phyloP scores from a whole-genome alignment of 208 protist species.

The Crithidia expoeki region DNA sequence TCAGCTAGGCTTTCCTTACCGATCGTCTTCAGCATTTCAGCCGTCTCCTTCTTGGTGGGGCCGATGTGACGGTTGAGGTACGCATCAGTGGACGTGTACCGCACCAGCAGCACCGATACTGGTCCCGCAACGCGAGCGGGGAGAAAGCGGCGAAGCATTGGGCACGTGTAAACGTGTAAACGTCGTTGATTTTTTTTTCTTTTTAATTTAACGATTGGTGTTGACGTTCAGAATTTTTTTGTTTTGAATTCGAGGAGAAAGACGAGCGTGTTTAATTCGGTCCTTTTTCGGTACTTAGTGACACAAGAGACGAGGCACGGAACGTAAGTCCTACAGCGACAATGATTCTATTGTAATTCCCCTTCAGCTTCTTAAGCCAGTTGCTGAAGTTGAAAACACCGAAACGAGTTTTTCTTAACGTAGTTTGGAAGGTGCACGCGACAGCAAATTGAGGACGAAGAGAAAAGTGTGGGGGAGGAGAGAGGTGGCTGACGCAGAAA shows the following conservation, averaged over 20 bases:
- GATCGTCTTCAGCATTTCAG: conserved; percentile 89
- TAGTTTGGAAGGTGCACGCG: neutral
- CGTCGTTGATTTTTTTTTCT: neutral
- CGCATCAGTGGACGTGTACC: conserved; percentile 73
- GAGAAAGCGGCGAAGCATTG: conserved; percentile 56
- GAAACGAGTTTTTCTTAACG: no score
- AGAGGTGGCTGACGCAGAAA: neutral
- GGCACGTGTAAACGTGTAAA: no score
- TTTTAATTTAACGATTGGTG: no score
- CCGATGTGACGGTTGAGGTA: conserved; percentile 94
- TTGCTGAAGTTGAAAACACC: no score
- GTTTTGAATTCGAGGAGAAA: neutral
- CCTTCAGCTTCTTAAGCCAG: no score
- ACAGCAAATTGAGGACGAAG: neutral
- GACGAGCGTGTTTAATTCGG: no score
- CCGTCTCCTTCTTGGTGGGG: conserved; percentile 77
- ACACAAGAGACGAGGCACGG: no score
- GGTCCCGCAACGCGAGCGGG: conserved; percentile 1
- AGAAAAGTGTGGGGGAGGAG: neutral
- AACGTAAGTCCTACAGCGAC: no score
- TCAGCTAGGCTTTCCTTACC: conserved; percentile 78
- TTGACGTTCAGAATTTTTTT: neutral
- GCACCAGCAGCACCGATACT: conserved; percentile 18
- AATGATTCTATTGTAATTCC: no score
- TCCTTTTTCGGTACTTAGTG: no score